A percentile compares a stretch with the other conserved stretches of the same genome.
These are phyloP conservation scores for Isochrysis galbana DNA, from an alignment of 78 protist genomes.

Conservation along the genomic window DNA sequence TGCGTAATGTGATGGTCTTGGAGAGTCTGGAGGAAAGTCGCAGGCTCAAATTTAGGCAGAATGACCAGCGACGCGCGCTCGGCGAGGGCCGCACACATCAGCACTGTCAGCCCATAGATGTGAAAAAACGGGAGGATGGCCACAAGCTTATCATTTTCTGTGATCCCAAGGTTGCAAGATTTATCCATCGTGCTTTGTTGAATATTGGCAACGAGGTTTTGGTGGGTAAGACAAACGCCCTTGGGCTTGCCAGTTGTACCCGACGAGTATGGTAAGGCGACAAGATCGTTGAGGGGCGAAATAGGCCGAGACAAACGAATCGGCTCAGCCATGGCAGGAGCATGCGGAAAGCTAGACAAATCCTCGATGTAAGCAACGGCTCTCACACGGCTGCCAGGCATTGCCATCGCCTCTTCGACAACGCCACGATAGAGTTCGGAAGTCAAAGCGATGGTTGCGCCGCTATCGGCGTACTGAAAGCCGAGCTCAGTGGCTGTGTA, in stretches of 20 bases:
- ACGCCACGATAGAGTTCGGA: not conserved
- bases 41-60: constrained; percentile 73
- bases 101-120: constrained; percentile 69
- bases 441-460: not conserved
- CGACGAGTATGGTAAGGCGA: constrained; percentile 43
- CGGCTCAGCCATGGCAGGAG: no score
- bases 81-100: not conserved
- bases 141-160: constrained; percentile 16
- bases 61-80: constrained; percentile 3
- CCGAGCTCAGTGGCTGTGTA: constrained; percentile 22
- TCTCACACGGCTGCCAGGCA: not conserved
- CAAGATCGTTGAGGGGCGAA: not conserved
- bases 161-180: not conserved
- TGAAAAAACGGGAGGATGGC: constrained; percentile 76
- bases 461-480: constrained; percentile 1
- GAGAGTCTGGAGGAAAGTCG: constrained; percentile 54
- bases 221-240: constrained; percentile 82
- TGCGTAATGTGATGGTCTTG: constrained; percentile 38
- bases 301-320: no score
- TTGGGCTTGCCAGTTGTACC: constrained; percentile 87
- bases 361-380: not conserved
- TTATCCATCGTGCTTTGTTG: not conserved
- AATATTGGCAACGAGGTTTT: constrained; percentile 69
- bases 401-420: not conserved
- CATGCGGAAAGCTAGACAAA: not conserved